Percentiles rank a stretch among this genome's conserved stretches.
phyloP scores from a whole-genome alignment of 1,139 yeast species.

The Geotrichum reessii region DNA sequence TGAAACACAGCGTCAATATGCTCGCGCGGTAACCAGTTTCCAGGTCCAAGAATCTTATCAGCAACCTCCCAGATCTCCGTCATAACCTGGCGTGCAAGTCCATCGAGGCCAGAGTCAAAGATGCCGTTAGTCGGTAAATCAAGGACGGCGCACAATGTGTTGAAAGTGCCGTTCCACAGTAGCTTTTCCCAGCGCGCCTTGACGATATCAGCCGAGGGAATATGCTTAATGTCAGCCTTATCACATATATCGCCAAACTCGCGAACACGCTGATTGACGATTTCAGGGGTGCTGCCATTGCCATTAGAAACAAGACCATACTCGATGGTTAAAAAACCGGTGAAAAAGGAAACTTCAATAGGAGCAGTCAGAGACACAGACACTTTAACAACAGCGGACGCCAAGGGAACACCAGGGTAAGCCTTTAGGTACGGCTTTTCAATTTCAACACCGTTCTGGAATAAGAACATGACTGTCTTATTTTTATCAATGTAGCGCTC shows the following conservation, averaged over 20 bases:
- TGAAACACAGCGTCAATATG: constrained; percentile 17
- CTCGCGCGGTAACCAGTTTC: constrained; percentile 19
- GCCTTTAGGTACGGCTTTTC: constrained; percentile 23
- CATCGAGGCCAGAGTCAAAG: constrained; percentile 19
- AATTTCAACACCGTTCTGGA: constrained; percentile 29
- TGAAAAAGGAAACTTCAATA: constrained; percentile 16
- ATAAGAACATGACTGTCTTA: constrained; percentile 20
- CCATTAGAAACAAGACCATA: constrained; percentile 23
- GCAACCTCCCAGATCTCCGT: constrained; percentile 25
- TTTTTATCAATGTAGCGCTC: constrained; percentile 21
- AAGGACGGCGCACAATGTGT: constrained; percentile 23
- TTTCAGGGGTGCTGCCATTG: constrained; percentile 6
- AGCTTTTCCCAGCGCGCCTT: constrained; percentile 25
- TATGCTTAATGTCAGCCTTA: constrained; percentile 16
- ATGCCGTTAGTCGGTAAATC: constrained; percentile 20
- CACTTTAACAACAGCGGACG: constrained; percentile 23
- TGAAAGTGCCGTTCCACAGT: constrained; percentile 28
- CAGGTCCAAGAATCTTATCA: constrained; percentile 19
- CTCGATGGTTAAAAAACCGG: constrained; percentile 10
- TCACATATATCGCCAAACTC: constrained; percentile 13
- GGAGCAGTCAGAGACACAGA: constrained; percentile 21
- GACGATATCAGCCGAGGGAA: constrained; percentile 18
- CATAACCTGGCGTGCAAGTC: constrained; percentile 17
- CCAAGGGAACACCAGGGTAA: constrained; percentile 23
- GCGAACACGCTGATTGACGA: constrained; percentile 2